Evolutionary conservation across 148 eudicot genomes (phyloP).

Genomic region (Spergularia marina): DNA sequence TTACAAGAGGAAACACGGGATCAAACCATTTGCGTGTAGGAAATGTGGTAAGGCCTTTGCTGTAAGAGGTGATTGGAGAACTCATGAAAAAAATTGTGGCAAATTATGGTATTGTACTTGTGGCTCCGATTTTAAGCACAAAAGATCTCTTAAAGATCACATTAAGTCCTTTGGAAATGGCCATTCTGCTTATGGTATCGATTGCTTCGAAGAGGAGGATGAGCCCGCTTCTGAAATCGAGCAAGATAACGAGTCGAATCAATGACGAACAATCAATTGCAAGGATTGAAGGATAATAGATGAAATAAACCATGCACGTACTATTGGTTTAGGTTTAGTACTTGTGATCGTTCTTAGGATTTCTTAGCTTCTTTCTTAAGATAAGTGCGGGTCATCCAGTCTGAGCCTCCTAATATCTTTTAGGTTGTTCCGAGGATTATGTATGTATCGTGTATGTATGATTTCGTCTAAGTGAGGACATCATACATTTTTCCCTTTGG

Average conservation of each 20-base stretch:
- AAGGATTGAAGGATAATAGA: background rate
- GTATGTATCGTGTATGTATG: background rate
- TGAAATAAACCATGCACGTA: too few species aligned
- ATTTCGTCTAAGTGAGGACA: background rate
- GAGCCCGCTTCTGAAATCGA: constrained; percentile 77
- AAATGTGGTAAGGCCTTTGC: constrained; percentile 80
- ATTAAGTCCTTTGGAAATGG: constrained; percentile 72
- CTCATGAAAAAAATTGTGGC: constrained; percentile 84
- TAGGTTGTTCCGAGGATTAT: too few species aligned
- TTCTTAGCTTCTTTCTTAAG: too few species aligned
- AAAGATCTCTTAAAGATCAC: constrained; percentile 75
- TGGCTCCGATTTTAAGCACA: constrained; percentile 83
- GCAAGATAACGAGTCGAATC: constrained; percentile 49
- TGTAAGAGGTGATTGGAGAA: constrained; percentile 79
- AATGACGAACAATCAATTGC: constrained; percentile 1
- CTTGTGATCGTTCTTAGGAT: too few species aligned
- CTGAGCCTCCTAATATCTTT: too few species aligned
- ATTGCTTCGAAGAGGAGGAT: constrained; percentile 68
- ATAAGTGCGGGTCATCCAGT: too few species aligned
- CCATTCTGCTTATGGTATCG: constrained; percentile 64
- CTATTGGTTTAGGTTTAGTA: too few species aligned
- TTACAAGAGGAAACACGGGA: constrained; percentile 78
- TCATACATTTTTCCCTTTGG: background rate
- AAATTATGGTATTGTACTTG: constrained; percentile 80
- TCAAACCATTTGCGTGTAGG: constrained; percentile 70